Conservation (phyloP, 495 filamentous ascomycete genomes). For the Annulohypoxylon stygium region DNA sequence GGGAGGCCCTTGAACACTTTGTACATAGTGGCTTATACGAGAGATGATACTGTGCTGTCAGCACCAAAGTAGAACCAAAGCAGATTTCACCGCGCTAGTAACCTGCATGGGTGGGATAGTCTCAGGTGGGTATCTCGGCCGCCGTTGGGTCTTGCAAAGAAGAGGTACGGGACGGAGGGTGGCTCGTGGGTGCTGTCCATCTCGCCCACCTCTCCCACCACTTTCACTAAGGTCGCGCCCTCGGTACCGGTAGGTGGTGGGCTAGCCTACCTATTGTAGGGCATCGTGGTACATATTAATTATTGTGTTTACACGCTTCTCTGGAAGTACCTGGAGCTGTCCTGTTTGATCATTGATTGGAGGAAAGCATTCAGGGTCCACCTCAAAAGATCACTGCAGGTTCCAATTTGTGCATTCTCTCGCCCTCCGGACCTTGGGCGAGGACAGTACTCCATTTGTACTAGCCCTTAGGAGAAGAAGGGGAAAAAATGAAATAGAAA, state of each 20-base stretch:
- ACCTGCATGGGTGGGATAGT: constrained; percentile 1
- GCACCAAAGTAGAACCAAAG: constrained; percentile 2
- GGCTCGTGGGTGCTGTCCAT: background rate
- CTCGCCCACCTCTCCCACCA: background rate
- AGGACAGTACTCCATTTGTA: background rate
- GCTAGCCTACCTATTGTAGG: background rate
- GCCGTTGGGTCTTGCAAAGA: constrained; percentile 7
- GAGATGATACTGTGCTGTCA: constrained; percentile 1
- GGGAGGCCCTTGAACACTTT: constrained; percentile 7
- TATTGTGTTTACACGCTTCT: constrained; percentile 1
- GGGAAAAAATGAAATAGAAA: background rate
- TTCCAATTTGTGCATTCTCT: constrained; percentile 14
- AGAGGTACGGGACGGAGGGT: constrained; percentile 1
- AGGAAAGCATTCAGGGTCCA: background rate
- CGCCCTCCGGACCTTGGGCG: constrained; percentile 8
- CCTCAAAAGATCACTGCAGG: constrained; percentile 24
- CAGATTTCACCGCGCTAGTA: constrained; percentile 16
- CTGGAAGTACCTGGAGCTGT: background rate
- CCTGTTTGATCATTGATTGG: background rate
- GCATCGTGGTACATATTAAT: constrained; percentile 7
- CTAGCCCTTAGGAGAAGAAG: background rate
- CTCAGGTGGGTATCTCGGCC: constrained; percentile 14
- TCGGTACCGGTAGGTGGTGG: constrained; percentile 2
- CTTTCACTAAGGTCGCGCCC: background rate
- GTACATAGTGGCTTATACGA: constrained; percentile 16